A percentile compares a stretch with the other conserved stretches of the same genome.
phyloP scores from a whole-genome alignment of 2,329 filamentous ascomycete genomes.

The Drechslerella coelobrocha region DNA sequence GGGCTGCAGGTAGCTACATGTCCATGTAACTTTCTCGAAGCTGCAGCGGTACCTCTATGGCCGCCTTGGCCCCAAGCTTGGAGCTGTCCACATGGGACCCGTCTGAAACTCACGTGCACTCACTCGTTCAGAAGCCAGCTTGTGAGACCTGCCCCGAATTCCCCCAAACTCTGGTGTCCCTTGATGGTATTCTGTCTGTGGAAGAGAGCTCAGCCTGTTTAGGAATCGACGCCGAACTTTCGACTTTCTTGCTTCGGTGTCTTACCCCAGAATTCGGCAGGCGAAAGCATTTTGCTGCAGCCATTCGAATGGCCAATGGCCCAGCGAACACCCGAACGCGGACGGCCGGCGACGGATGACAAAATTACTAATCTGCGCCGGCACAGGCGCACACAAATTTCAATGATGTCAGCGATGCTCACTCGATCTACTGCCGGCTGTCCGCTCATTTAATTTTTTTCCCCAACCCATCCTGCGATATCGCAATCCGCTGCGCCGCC shows the following conservation, averaged over 20 bases:
- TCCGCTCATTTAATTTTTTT: too few species aligned
- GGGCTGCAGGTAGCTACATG: neutral
- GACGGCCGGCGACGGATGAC: neutral
- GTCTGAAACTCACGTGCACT: neutral
- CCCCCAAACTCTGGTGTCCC: neutral
- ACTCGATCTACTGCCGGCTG: too few species aligned
- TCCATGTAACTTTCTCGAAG: slow-evolving; percentile 5
- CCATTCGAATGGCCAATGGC: too few species aligned
- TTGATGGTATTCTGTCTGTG: neutral
- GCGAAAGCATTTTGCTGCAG: slow-evolving; percentile 2
- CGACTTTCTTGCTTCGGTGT: too few species aligned
- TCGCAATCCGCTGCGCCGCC: slow-evolving; percentile 2
- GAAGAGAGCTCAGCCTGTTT: too few species aligned
- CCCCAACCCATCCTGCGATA: slow-evolving; percentile 4
- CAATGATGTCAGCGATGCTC: slow-evolving; percentile 4
- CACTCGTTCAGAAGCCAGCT: neutral
- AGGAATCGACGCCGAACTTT: too few species aligned
- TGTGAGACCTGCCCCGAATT: neutral
- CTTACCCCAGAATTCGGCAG: slow-evolving; percentile 17
- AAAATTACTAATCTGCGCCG: neutral
- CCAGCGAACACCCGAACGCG: too few species aligned
- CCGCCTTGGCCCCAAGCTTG: too few species aligned
- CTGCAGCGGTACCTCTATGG: neutral
- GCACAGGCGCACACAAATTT: too few species aligned
- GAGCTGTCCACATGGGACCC: neutral